These are phyloP conservation scores for Bassia scoparia DNA, from an alignment of 148 eudicot species.

Conservation along the genomic window DNA sequence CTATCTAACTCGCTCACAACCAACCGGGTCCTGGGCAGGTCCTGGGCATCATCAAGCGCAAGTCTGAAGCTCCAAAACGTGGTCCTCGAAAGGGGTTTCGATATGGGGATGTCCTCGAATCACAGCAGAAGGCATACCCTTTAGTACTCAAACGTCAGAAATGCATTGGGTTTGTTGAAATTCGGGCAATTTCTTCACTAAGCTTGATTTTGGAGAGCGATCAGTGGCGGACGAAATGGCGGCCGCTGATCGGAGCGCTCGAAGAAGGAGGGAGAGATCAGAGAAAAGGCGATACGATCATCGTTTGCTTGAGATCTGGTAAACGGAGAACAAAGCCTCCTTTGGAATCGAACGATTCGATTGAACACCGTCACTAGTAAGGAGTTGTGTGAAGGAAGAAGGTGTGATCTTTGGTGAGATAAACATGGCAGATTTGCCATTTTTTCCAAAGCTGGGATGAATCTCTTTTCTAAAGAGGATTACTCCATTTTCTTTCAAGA, in stretches of 20 bases:
- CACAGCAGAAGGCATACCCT: slow-evolving; percentile 75
- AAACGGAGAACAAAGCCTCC: slow-evolving; percentile 70
- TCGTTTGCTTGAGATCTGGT: slow-evolving; percentile 68
- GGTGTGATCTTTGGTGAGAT: slow-evolving; percentile 62
- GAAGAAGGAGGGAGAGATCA: slow-evolving; percentile 80
- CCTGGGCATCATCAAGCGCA: slow-evolving; percentile 69
- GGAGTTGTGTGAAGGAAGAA: slow-evolving; percentile 85
- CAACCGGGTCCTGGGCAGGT: slow-evolving; percentile 69
- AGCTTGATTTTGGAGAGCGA: slow-evolving; percentile 74
- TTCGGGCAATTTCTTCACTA: slow-evolving; percentile 83
- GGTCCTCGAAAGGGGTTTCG: slow-evolving; percentile 82
- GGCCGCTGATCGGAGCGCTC: slow-evolving; percentile 75
- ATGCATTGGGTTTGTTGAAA: slow-evolving; percentile 59
- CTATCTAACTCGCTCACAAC: slow-evolving; percentile 59
- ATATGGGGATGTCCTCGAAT: slow-evolving; percentile 91
- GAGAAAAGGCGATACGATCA: slow-evolving; percentile 71
- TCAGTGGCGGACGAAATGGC: slow-evolving; percentile 44
- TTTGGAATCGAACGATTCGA: slow-evolving; percentile 70
- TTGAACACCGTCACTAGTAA: slow-evolving; percentile 63
- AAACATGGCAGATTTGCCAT: slow-evolving; percentile 74
- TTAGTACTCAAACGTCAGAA: slow-evolving; percentile 75
- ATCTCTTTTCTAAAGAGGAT: slow-evolving; percentile 65
- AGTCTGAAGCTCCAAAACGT: slow-evolving; percentile 66
- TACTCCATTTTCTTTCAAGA: slow-evolving; percentile 71
- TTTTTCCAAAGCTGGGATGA: slow-evolving; percentile 81